These are phyloP conservation scores for Crepidotus variabilis DNA, from an alignment of 768 basidiomycete species.

Conservation along the genomic window DNA sequence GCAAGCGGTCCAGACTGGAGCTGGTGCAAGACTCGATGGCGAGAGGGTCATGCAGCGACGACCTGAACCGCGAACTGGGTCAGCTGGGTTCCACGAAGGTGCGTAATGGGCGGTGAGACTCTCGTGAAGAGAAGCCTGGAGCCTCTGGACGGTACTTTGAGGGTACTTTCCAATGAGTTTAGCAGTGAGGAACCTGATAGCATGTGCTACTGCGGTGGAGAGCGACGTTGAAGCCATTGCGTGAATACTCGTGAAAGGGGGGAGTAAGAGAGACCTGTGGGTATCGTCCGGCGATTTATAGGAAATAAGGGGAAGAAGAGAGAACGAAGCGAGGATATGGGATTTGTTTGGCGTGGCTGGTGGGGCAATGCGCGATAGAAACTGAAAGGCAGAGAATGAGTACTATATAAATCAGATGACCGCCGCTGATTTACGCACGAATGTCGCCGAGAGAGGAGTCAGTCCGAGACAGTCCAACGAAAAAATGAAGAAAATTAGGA, in stretches of 20 bases:
- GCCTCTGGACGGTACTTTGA: constrained; percentile 59
- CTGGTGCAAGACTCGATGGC: constrained; percentile 64
- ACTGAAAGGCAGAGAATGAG: constrained; percentile 6
- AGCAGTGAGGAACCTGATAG: constrained; percentile 69
- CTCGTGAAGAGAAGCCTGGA: constrained; percentile 68
- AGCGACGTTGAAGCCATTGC: constrained; percentile 47
- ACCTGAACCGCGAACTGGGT: constrained; percentile 66
- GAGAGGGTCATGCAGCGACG: constrained; percentile 75
- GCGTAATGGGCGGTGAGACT: constrained; percentile 71
- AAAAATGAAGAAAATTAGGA: constrained; percentile 17
- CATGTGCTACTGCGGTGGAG: constrained; percentile 67
- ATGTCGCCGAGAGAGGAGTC: neutral
- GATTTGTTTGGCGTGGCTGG: constrained; percentile 16
- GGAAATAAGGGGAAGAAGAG: constrained; percentile 11
- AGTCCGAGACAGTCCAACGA: constrained; percentile 6
- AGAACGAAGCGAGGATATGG: constrained; percentile 32
- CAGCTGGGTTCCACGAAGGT: constrained; percentile 58
- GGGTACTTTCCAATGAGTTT: constrained; percentile 57
- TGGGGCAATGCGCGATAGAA: constrained; percentile 7
- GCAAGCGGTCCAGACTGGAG: constrained; percentile 68
- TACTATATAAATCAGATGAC: constrained; percentile 1
- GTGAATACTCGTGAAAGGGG: constrained; percentile 18
- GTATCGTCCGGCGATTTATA: constrained; percentile 65
- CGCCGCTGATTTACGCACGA: constrained; percentile 5
- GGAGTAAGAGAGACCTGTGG: constrained; percentile 20